These are phyloP conservation scores for Liriodendron chinense DNA, from an alignment of 164 flowering plant genomes.

Conservation along the genomic window DNA sequence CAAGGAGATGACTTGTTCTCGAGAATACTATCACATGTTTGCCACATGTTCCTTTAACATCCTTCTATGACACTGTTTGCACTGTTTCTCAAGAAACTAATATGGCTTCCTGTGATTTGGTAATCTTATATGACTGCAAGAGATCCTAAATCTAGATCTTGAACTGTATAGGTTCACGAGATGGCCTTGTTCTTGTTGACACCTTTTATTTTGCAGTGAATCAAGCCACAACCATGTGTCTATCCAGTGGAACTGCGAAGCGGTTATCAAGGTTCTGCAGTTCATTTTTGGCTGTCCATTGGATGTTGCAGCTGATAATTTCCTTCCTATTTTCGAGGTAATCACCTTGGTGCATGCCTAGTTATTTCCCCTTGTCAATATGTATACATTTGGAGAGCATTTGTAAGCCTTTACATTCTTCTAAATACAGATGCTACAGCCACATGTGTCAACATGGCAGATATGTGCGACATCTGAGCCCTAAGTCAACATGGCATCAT, in stretches of 20 bases:
- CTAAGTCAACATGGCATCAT: neutral
- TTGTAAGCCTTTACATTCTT: neutral
- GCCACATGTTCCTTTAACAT: neutral
- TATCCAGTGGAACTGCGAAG: conserved; percentile 48
- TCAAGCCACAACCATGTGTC: conserved; percentile 31
- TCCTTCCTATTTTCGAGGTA: conserved; percentile 58
- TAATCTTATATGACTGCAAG: neutral
- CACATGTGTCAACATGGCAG: neutral
- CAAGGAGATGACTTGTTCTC: neutral
- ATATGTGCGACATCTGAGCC: neutral
- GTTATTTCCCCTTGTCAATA: neutral
- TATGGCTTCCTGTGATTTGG: neutral
- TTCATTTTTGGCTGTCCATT: conserved; percentile 42
- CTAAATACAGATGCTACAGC: neutral
- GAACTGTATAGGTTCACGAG: neutral
- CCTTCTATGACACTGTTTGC: neutral
- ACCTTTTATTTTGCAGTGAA: conserved; percentile 39
- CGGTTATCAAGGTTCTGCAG: conserved; percentile 41
- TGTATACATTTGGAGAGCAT: neutral
- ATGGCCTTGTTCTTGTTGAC: neutral
- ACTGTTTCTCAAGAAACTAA: neutral
- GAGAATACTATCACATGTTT: neutral
- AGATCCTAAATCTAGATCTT: neutral
- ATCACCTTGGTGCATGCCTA: neutral
- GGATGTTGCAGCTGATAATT: conserved; percentile 40